Percentiles rank a stretch among this genome's conserved stretches.
Evolutionary conservation across 148 eudicot genomes (phyloP).

Genomic region (Vaccinium myrtillus): DNA sequence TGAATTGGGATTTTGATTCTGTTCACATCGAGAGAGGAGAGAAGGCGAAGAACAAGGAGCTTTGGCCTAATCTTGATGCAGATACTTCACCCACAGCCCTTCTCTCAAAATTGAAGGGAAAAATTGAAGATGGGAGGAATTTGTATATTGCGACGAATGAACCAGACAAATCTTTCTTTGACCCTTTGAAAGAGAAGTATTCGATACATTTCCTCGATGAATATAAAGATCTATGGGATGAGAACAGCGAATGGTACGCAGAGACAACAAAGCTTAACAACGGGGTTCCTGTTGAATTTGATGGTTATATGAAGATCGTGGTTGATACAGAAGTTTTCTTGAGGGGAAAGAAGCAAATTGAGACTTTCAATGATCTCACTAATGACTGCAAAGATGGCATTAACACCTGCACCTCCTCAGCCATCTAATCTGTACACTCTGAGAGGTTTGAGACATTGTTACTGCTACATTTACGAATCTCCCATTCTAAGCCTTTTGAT

Average conservation of each 20-base stretch:
- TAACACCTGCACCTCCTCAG: constrained; percentile 59
- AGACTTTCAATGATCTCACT: constrained; percentile 95
- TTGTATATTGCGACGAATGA: constrained; percentile 78
- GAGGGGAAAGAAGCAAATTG: constrained; percentile 90
- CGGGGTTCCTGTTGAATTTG: constrained; percentile 80
- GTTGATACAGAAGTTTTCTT: constrained; percentile 92
- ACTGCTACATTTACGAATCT: constrained; percentile 12
- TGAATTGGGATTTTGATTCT: constrained; percentile 93
- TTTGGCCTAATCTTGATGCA: constrained; percentile 84
- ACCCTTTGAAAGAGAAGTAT: constrained; percentile 86
- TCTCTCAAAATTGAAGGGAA: constrained; percentile 48
- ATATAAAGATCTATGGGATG: constrained; percentile 82
- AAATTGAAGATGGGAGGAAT: constrained; percentile 79
- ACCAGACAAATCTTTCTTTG: constrained; percentile 59
- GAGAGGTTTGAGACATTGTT: constrained; percentile 3
- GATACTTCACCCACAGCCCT: constrained; percentile 84
- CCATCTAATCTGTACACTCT: constrained; percentile 23
- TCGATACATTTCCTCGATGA: constrained; percentile 83
- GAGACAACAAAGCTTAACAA: constrained; percentile 73
- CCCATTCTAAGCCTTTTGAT: neutral
- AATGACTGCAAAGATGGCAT: constrained; percentile 95
- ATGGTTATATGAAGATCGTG: constrained; percentile 89
- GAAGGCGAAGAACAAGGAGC: constrained; percentile 67
- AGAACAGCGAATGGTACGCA: constrained; percentile 73
- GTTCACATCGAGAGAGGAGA: constrained; percentile 87